Conservation (phyloP, 495 filamentous ascomycete genomes). For the Neurospora intermedia region DNA sequence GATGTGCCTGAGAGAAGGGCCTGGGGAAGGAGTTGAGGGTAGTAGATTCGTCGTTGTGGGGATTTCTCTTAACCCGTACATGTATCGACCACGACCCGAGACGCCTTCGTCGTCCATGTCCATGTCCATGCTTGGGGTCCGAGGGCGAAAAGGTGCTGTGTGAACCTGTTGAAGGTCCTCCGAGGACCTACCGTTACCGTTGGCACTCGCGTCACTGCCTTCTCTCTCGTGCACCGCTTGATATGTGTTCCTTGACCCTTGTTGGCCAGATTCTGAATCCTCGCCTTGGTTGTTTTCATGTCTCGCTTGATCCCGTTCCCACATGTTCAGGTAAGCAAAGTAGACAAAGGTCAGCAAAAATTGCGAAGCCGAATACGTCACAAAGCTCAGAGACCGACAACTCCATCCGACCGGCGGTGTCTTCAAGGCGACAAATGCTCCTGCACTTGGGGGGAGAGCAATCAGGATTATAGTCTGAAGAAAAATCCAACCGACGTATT, state of each 20-base stretch:
- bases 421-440: constrained; percentile 19
- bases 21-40: not conserved
- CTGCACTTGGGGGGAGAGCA: constrained; percentile 18
- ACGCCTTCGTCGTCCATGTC: not conserved
- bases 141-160: not conserved
- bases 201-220: not conserved
- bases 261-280: not conserved
- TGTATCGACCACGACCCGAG: not conserved
- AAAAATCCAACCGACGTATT: not conserved
- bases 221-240: not conserved
- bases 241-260: not conserved
- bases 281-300: not conserved
- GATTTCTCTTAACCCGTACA: not conserved
- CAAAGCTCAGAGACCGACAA: constrained; percentile 31
- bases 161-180: not conserved
- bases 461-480: constrained; percentile 8
- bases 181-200: not conserved
- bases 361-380: constrained; percentile 31
- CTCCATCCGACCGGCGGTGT: constrained; percentile 32
- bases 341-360: constrained; percentile 25
- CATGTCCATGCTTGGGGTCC: not conserved
- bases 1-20: not conserved
- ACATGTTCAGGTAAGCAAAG: not conserved
- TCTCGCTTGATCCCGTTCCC: not conserved
- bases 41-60: not conserved